Evolutionary conservation across 352 stramenopile genomes (phyloP).

Genomic region (Pythium rishiriense): DNA sequence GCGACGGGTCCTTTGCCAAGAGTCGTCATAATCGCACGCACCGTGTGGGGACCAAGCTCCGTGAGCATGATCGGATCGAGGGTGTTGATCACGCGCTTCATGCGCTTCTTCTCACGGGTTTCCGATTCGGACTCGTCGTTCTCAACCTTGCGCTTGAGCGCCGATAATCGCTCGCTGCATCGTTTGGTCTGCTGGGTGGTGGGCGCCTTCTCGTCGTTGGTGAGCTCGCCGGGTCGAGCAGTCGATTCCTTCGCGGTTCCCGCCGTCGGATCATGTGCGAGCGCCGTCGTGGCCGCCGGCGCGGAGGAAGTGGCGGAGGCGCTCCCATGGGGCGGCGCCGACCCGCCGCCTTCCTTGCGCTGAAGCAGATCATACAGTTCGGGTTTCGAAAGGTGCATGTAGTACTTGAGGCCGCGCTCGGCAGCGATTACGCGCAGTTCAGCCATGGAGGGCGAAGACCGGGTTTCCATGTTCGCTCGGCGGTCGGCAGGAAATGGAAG

Average conservation of each 20-base stretch:
- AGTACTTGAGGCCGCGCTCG: slow-evolving; percentile 84
- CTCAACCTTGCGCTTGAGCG: slow-evolving; percentile 56
- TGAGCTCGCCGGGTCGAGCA: background rate
- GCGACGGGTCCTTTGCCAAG: background rate
- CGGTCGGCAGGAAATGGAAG: background rate
- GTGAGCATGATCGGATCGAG: slow-evolving; percentile 89
- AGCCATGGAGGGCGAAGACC: slow-evolving; percentile 79
- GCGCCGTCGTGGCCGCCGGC: background rate
- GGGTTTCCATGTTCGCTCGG: slow-evolving; percentile 63
- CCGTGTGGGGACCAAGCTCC: slow-evolving; percentile 72
- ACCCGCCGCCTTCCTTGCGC: slow-evolving; percentile 67
- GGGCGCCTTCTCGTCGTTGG: slow-evolving; percentile 1
- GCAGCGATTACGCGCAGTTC: slow-evolving; percentile 68
- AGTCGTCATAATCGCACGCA: slow-evolving; percentile 25
- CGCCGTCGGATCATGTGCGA: background rate
- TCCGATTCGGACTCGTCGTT: slow-evolving; percentile 22
- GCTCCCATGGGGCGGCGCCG: slow-evolving; percentile 1
- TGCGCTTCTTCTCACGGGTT: slow-evolving; percentile 41
- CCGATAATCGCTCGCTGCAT: slow-evolving; percentile 55
- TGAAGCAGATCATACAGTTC: slow-evolving; percentile 78
- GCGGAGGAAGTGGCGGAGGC: background rate
- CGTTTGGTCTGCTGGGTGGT: slow-evolving; percentile 35
- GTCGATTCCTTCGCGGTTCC: slow-evolving; percentile 18
- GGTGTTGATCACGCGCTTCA: slow-evolving; percentile 69
- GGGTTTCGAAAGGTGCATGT: slow-evolving; percentile 77